phyloP scores from a whole-genome alignment of 768 basidiomycete genomes.

The Boletus pseudo-olivaceus region DNA sequence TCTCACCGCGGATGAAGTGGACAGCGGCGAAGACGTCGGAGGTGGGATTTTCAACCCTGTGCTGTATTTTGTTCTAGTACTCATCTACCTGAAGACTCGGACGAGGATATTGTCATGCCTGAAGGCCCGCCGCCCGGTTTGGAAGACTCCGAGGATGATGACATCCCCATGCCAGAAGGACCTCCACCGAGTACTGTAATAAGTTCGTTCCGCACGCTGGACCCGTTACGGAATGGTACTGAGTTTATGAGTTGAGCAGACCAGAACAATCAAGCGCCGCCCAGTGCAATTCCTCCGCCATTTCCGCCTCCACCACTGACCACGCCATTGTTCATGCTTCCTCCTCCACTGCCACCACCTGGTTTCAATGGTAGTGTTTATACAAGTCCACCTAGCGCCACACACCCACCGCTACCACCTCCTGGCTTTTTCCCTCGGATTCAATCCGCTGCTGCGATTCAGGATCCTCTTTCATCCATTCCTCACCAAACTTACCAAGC shows the following conservation, averaged over 20 bases:
- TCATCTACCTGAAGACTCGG: slow-evolving; percentile 24
- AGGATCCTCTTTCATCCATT: slow-evolving; percentile 72
- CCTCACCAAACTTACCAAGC: slow-evolving; percentile 80
- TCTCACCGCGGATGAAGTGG: slow-evolving; percentile 56
- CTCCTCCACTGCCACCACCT: slow-evolving; percentile 15
- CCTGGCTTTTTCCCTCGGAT: slow-evolving; percentile 62
- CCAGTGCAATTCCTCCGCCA: not conserved
- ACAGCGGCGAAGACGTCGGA: slow-evolving; percentile 58
- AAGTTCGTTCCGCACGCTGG: slow-evolving; percentile 14
- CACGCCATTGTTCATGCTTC: slow-evolving; percentile 19
- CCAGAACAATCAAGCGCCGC: slow-evolving; percentile 1
- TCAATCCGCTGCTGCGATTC: slow-evolving; percentile 52
- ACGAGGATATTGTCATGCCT: slow-evolving; percentile 66
- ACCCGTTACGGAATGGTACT: not conserved
- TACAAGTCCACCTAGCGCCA: slow-evolving; percentile 14
- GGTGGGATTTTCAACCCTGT: slow-evolving; percentile 26
- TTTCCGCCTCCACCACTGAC: slow-evolving; percentile 24
- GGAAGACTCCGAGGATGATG: slow-evolving; percentile 62
- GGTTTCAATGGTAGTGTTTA: slow-evolving; percentile 8
- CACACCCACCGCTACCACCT: slow-evolving; percentile 44
- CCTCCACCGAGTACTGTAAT: slow-evolving; percentile 49
- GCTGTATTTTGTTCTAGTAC: not conserved
- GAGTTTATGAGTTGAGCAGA: slow-evolving; percentile 5
- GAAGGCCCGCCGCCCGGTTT: slow-evolving; percentile 53
- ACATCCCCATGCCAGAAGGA: slow-evolving; percentile 86